phyloP scores from a whole-genome alignment of 2,329 filamentous ascomycete species.

The Phaeosphaeriaceae sp. region DNA sequence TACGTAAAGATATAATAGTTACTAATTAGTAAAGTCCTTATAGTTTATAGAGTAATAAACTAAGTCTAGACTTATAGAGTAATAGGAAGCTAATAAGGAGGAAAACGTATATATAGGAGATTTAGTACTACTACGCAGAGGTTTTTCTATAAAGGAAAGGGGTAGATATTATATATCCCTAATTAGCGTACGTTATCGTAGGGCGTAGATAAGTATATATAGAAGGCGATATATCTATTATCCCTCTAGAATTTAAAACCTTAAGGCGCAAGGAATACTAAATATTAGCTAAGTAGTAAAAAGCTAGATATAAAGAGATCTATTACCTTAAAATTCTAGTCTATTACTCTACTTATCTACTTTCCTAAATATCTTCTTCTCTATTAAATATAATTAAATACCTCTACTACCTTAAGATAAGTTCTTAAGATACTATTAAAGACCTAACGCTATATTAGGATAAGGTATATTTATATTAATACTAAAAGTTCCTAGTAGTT shows the following conservation, averaged over 20 bases:
- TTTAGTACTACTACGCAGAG: no score
- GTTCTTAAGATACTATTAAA: no score
- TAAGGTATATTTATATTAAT: no score
- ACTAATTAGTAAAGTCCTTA: slow-evolving; percentile 1
- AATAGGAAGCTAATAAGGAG: no score
- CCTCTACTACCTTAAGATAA: no score
- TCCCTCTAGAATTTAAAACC: no score
- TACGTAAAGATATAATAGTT: slow-evolving; percentile 4
- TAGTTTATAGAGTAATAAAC: no score
- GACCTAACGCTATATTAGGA: no score
- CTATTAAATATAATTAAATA: slow-evolving; percentile 1
- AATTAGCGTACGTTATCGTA: slow-evolving; percentile 4
- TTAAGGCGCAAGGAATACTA: slow-evolving; percentile 4
- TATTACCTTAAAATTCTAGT: slow-evolving; percentile 6
- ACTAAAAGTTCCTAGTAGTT: no score
- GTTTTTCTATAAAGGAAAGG: background rate
- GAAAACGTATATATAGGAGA: no score
- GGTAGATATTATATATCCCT: background rate
- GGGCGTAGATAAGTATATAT: background rate
- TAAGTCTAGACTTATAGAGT: no score
- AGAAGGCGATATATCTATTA: slow-evolving; percentile 2
- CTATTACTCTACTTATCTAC: slow-evolving; percentile 5
- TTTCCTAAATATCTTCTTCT: slow-evolving; percentile 2
- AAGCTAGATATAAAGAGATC: slow-evolving; percentile 6
- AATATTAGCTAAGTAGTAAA: no score